These are phyloP conservation scores for Bullera alba DNA, from an alignment of 768 basidiomycete species.

Conservation along the genomic window DNA sequence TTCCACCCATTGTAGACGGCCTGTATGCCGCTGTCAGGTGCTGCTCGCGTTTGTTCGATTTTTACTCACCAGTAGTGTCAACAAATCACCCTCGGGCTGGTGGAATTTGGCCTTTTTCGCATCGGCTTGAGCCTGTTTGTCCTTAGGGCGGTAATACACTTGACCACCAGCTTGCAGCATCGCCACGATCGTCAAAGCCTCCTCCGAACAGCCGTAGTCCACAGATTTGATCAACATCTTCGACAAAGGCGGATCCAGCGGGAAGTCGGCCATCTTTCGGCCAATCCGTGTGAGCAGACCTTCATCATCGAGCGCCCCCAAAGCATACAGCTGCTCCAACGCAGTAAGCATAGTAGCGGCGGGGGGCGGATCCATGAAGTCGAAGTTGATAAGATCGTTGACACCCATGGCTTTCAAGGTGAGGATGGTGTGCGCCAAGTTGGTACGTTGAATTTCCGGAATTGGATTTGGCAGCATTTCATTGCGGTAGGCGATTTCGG, in stretches of 20 bases:
- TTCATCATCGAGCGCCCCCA: slow-evolving; percentile 94
- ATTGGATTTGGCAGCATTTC: slow-evolving; percentile 98
- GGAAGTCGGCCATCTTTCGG: slow-evolving; percentile 99
- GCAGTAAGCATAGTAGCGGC: slow-evolving; percentile 96
- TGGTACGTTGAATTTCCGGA: slow-evolving; percentile 88
- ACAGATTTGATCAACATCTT: slow-evolving; percentile 99
- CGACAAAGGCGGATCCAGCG: slow-evolving; percentile 89
- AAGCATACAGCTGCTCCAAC: slow-evolving; percentile 83
- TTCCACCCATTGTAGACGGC: slow-evolving; percentile 99
- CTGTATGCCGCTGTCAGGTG: slow-evolving; percentile 43
- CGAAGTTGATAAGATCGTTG: slow-evolving; percentile 94
- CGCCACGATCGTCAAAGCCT: slow-evolving; percentile 91
- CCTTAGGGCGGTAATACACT: slow-evolving; percentile 98
- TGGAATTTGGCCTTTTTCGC: slow-evolving; percentile 99
- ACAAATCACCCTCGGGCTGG: slow-evolving; percentile 90
- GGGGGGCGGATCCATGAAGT: slow-evolving; percentile 99
- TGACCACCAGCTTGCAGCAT: slow-evolving; percentile 89
- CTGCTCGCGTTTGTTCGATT: slow-evolving; percentile 3
- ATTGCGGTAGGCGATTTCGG: slow-evolving; percentile 95
- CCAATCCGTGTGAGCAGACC: slow-evolving; percentile 88
- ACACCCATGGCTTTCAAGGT: slow-evolving; percentile 98
- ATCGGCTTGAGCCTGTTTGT: slow-evolving; percentile 98
- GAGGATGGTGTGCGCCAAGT: slow-evolving; percentile 83
- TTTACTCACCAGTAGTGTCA: slow-evolving; percentile 40
- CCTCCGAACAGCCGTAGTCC: slow-evolving; percentile 94